Percentiles rank a stretch among this genome's conserved stretches.
These are phyloP conservation scores for Raffaelea arxii DNA, from an alignment of 2,329 filamentous ascomycete genomes.

Conservation along the genomic window DNA sequence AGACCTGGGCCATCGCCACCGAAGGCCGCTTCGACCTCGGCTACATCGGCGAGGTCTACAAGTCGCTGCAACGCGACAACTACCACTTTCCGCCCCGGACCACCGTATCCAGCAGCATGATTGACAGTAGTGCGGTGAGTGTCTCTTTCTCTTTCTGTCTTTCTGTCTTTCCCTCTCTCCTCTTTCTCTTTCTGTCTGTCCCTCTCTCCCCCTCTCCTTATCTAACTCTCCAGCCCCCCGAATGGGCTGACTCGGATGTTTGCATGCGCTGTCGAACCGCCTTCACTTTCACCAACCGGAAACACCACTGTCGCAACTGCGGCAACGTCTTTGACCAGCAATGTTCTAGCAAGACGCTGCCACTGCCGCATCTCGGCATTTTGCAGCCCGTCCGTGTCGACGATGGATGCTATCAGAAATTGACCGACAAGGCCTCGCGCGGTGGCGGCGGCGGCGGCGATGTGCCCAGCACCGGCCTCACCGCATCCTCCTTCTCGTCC, in stretches of 20 bases:
- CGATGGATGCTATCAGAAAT: slow-evolving; percentile 85
- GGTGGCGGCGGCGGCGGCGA: slow-evolving; percentile 19
- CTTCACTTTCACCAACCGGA: slow-evolving; percentile 96
- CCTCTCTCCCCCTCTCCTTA: too few relatives aligned
- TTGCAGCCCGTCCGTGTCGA: slow-evolving; percentile 86
- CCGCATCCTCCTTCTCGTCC: slow-evolving; percentile 34
- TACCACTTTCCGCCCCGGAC: slow-evolving; percentile 82
- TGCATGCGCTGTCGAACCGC: slow-evolving; percentile 95
- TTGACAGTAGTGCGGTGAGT: slow-evolving; percentile 88
- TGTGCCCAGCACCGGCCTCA: slow-evolving; percentile 29
- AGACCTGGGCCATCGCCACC: slow-evolving; percentile 84
- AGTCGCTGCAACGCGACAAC: slow-evolving; percentile 70
- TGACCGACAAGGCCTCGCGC: slow-evolving; percentile 63
- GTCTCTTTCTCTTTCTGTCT: neutral
- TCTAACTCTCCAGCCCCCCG: slow-evolving; percentile 83
- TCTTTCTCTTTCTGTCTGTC: neutral
- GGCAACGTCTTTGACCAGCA: slow-evolving; percentile 95
- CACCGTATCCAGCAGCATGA: slow-evolving; percentile 89
- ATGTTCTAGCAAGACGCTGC: slow-evolving; percentile 81
- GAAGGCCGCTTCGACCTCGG: slow-evolving; percentile 73
- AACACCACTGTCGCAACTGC: slow-evolving; percentile 96
- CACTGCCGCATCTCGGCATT: slow-evolving; percentile 88
- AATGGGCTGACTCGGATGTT: slow-evolving; percentile 96
- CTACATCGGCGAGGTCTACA: slow-evolving; percentile 86
- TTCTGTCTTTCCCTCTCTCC: neutral